Evolutionary conservation across 768 basidiomycete species (phyloP).

Genomic region (Boletus patriciae): DNA sequence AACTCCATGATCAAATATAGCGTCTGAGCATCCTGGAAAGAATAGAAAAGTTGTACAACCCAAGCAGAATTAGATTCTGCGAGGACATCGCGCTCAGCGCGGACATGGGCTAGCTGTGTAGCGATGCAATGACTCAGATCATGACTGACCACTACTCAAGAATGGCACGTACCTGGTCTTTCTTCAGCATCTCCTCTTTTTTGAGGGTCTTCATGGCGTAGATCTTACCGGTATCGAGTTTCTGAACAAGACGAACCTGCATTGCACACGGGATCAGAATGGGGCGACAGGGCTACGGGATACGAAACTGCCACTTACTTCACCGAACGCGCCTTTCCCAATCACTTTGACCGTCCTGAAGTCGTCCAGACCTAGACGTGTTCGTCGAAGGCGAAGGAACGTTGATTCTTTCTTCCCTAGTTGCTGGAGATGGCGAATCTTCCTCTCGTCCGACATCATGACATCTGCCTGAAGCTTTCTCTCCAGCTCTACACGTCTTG

Average conservation of each 20-base stretch:
- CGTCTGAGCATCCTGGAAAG: constrained; percentile 93
- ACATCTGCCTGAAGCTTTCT: constrained; percentile 70
- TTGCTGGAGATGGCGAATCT: constrained; percentile 77
- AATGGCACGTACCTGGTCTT: constrained; percentile 75
- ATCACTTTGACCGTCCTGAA: constrained; percentile 98
- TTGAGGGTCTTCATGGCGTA: constrained; percentile 98
- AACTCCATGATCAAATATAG: constrained; percentile 99
- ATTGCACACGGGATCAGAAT: neutral
- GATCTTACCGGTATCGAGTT: constrained; percentile 94
- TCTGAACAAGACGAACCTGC: constrained; percentile 90
- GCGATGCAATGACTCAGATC: constrained; percentile 1
- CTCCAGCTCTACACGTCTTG: constrained; percentile 85
- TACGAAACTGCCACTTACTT: constrained; percentile 50
- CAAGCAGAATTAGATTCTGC: constrained; percentile 94
- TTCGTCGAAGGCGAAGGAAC: constrained; percentile 83
- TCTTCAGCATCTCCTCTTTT: constrained; percentile 99
- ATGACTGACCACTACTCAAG: neutral
- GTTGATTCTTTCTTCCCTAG: constrained; percentile 87
- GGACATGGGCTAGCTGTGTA: constrained; percentile 88
- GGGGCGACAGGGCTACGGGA: neutral
- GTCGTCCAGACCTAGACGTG: constrained; percentile 86
- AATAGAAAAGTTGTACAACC: constrained; percentile 97
- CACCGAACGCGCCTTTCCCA: constrained; percentile 98
- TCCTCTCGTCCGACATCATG: constrained; percentile 78
- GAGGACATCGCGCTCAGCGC: constrained; percentile 94